phyloP scores from a whole-genome alignment of 2,329 filamentous ascomycete genomes.

The Bipolaris sorokiniana region DNA sequence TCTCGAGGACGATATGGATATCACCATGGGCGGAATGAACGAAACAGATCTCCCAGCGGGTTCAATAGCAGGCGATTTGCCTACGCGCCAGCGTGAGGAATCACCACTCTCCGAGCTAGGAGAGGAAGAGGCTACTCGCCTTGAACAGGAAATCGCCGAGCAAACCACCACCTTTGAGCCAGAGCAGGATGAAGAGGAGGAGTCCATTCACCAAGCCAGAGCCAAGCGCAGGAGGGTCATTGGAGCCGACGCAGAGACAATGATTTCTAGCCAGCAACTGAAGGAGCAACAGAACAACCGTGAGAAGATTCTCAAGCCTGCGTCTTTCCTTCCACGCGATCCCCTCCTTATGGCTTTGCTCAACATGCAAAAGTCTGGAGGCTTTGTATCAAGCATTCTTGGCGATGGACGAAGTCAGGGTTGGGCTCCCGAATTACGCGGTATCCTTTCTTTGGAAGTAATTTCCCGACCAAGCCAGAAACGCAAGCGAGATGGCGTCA shows the following conservation, averaged over 20 bases:
- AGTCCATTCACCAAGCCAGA: slow-evolving; percentile 68
- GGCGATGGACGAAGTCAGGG: slow-evolving; percentile 76
- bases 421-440: slow-evolving; percentile 92
- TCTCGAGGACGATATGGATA: slow-evolving; percentile 45
- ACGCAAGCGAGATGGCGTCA: slow-evolving; percentile 88
- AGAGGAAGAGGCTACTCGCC: slow-evolving; percentile 62
- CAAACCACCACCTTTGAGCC: slow-evolving; percentile 45
- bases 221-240: slow-evolving; percentile 82
- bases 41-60: slow-evolving; percentile 52
- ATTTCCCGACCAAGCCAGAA: slow-evolving; percentile 82
- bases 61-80: slow-evolving; percentile 57
- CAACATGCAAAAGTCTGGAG: slow-evolving; percentile 89
- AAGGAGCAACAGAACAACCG: slow-evolving; percentile 85
- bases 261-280: slow-evolving; percentile 77
- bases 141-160: slow-evolving; percentile 65
- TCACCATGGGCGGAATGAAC: slow-evolving; percentile 55
- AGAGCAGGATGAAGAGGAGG: slow-evolving; percentile 61
- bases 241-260: slow-evolving; percentile 79
- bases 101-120: slow-evolving; percentile 63
- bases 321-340: slow-evolving; percentile 84
- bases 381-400: slow-evolving; percentile 86
- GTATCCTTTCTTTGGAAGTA: slow-evolving; percentile 86
- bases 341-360: slow-evolving; percentile 85
- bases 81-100: slow-evolving; percentile 51
- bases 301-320: slow-evolving; percentile 81